Percentiles rank a stretch among this genome's conserved stretches.
Evolutionary conservation across 805 yeast species (phyloP).

Genomic region (Maudiozyma pseudohumilis): DNA sequence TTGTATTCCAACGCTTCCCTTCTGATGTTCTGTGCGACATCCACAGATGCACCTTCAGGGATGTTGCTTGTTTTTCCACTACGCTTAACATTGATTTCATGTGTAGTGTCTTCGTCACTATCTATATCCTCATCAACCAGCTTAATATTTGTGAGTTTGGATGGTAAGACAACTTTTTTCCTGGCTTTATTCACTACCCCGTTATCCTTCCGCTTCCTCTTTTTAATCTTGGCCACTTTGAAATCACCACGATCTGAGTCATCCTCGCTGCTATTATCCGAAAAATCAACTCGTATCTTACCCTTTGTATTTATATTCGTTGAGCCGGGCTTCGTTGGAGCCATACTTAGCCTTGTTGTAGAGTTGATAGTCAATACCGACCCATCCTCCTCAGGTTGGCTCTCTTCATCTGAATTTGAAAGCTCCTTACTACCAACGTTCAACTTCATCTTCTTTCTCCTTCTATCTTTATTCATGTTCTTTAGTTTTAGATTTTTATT

Average conservation of each 20-base stretch:
- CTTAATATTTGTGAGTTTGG: conserved; percentile 28
- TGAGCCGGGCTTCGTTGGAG: not conserved
- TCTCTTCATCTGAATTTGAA: conserved; percentile 15
- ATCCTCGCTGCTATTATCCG: conserved; percentile 10
- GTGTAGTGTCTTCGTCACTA: not conserved
- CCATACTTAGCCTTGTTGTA: not conserved
- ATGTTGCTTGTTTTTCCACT: conserved; percentile 10
- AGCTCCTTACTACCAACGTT: conserved; percentile 17
- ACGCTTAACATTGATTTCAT: not conserved
- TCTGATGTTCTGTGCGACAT: conserved; percentile 32
- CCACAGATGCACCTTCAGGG: no score
- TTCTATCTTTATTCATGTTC: conserved; percentile 30
- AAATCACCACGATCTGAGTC: conserved; percentile 27
- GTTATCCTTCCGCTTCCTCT: conserved; percentile 31
- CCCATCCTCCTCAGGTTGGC: conserved; percentile 4
- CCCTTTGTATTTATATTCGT: not conserved
- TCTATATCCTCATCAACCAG: conserved; percentile 24
- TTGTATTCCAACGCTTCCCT: conserved; percentile 20
- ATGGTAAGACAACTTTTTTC: conserved; percentile 19
- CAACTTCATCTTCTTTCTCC: conserved; percentile 14
- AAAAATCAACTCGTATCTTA: conserved; percentile 23
- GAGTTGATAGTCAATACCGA: conserved; percentile 16
- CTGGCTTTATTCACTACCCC: conserved; percentile 17
- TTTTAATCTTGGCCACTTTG: conserved; percentile 32
- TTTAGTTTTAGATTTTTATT: conserved; percentile 26